These are phyloP conservation scores for Teratosphaeria nubilosa DNA, from an alignment of 2,329 filamentous ascomycete genomes.

Conservation along the genomic window DNA sequence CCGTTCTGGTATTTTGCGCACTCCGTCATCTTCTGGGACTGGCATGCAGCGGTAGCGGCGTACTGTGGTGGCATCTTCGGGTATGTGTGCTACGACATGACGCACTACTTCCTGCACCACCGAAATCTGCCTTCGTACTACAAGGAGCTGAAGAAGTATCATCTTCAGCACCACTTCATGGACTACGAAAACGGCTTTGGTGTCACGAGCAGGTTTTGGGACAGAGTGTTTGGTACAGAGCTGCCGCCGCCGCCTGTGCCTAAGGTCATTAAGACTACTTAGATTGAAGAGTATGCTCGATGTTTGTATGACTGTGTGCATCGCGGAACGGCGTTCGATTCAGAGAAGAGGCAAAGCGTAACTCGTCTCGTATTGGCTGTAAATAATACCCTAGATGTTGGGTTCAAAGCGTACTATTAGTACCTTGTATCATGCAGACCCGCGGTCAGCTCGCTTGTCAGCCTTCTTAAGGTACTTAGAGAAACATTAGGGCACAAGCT, in stretches of 20 bases:
- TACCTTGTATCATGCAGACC: not conserved
- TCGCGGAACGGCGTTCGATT: not conserved
- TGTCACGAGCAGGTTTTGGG: conserved; percentile 95
- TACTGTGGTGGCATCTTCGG: conserved; percentile 90
- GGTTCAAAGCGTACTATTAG: not conserved
- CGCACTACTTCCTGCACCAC: conserved; percentile 98
- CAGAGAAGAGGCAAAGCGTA: not conserved
- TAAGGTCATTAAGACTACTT: conserved; percentile 40
- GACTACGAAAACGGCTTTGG: conserved; percentile 97
- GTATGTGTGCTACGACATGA: conserved; percentile 93
- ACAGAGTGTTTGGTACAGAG: conserved; percentile 82
- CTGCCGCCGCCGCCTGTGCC: conserved; percentile 43
- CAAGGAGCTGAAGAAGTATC: conserved; percentile 90
- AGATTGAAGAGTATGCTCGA: not conserved
- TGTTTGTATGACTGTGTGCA: not conserved
- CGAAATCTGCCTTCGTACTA: conserved; percentile 84
- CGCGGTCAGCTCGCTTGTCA: not conserved
- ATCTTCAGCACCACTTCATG: conserved; percentile 92
- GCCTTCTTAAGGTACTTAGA: no score
- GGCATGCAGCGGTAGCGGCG: conserved; percentile 67
- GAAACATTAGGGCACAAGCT: not conserved
- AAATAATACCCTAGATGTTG: not conserved
- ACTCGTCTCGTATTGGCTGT: not conserved
- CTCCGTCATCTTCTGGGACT: conserved; percentile 69
- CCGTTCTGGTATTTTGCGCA: conserved; percentile 94